Conservation (phyloP, 208 protist genomes). For the Angomonas ambiguus region DNA sequence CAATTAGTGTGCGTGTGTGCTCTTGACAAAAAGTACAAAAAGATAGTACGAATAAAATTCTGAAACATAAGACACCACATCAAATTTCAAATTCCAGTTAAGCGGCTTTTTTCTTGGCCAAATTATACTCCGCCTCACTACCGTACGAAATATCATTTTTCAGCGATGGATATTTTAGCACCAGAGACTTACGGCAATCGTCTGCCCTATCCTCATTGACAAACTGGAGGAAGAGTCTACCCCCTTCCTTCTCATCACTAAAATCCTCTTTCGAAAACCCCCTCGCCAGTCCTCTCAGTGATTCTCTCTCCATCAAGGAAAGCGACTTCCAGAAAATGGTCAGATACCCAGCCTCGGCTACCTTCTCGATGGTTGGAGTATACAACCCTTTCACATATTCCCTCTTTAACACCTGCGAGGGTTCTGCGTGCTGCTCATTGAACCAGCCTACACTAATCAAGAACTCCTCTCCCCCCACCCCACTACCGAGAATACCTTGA, state of each 20-base stretch:
- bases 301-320: constrained; percentile 8
- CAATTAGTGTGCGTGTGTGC: background rate
- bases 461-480: background rate
- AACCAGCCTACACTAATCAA: constrained; percentile 59
- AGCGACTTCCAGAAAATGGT: constrained; percentile 36
- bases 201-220: constrained; percentile 33
- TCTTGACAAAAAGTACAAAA: too few relatives aligned
- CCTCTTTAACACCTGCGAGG: constrained; percentile 26
- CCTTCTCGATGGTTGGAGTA: background rate
- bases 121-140: background rate
- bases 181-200: constrained; percentile 24
- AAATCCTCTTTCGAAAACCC: constrained; percentile 29
- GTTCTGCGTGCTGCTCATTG: constrained; percentile 29
- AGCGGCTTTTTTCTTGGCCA: background rate
- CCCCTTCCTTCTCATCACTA: constrained; percentile 63
- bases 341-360: constrained; percentile 31
- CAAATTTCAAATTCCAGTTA: background rate
- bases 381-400: constrained; percentile 35
- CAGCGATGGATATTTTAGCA: constrained; percentile 17
- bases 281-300: constrained; percentile 13
- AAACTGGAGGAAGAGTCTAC: constrained; percentile 56
- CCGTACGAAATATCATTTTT: background rate
- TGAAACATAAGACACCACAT: background rate
- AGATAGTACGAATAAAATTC: background rate
- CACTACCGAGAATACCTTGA: background rate